phyloP scores from a whole-genome alignment of 495 filamentous ascomycete species.

The Cudoniella acicularis region DNA sequence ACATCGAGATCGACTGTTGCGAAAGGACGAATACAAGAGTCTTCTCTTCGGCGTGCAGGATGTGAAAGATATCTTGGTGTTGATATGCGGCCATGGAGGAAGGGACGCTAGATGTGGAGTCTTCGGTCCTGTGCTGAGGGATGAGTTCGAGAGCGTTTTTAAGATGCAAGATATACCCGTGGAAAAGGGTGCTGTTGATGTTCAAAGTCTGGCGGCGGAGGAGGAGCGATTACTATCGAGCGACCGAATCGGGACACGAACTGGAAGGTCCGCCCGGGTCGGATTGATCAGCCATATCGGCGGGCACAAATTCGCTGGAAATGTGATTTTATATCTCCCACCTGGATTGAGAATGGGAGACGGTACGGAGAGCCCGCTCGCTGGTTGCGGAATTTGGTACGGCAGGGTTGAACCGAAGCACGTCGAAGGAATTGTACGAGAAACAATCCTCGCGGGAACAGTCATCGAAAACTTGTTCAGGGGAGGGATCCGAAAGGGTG shows the following conservation, averaged over 20 bases:
- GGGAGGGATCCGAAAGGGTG: constrained; percentile 47
- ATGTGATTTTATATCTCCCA: constrained; percentile 88
- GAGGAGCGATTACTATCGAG: constrained; percentile 16
- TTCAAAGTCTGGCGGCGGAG: constrained; percentile 13
- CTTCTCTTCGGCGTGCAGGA: constrained; percentile 47
- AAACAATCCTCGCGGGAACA: constrained; percentile 70
- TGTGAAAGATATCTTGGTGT: constrained; percentile 62
- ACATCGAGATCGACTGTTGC: constrained; percentile 38
- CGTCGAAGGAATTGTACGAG: constrained; percentile 78
- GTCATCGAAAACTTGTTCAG: constrained; percentile 75
- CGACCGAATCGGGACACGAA: constrained; percentile 2
- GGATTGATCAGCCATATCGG: constrained; percentile 84
- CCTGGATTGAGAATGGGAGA: constrained; percentile 38
- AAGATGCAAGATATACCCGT: constrained; percentile 30
- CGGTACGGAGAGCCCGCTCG: constrained; percentile 52
- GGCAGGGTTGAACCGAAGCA: constrained; percentile 81
- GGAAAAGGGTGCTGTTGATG: constrained; percentile 35
- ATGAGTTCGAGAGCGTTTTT: constrained; percentile 60
- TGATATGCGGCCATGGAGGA: constrained; percentile 82
- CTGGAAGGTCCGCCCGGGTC: constrained; percentile 46
- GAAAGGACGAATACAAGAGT: constrained; percentile 38
- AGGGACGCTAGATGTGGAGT: constrained; percentile 79
- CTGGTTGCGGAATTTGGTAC: constrained; percentile 90
- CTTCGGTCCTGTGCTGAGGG: constrained; percentile 66
- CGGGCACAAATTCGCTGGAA: constrained; percentile 91